Evolutionary conservation across 2,329 filamentous ascomycete species (phyloP).

Genomic region (Leptographium wingfieldii): DNA sequence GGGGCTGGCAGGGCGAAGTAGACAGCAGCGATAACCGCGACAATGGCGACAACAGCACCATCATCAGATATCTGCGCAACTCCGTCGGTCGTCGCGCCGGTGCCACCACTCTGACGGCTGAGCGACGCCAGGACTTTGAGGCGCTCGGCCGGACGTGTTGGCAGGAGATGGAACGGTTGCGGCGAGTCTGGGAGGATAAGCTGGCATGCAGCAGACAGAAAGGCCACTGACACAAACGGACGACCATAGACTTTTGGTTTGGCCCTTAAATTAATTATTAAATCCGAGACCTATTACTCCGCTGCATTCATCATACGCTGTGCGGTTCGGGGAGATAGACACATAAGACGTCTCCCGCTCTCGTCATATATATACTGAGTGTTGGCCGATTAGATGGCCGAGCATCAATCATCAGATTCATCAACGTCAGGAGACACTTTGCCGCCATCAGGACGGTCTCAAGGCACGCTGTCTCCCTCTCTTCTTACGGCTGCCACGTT

Average conservation of each 20-base stretch:
- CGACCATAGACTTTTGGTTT: neutral
- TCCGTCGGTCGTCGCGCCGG: slow-evolving; percentile 46
- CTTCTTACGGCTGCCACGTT: neutral
- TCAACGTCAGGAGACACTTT: no score
- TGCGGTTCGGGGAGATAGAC: no score
- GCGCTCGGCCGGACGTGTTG: slow-evolving; percentile 48
- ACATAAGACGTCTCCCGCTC: no score
- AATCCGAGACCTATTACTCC: no score
- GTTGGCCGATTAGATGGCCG: neutral
- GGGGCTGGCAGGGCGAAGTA: slow-evolving; percentile 54
- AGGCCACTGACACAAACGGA: neutral
- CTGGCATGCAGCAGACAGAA: neutral
- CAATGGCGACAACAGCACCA: slow-evolving; percentile 8
- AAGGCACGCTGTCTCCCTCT: neutral
- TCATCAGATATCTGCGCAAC: slow-evolving; percentile 25
- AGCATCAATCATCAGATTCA: no score
- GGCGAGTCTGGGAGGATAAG: slow-evolving; percentile 48
- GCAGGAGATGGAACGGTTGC: slow-evolving; percentile 59
- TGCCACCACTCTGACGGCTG: slow-evolving; percentile 45
- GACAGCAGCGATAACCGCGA: slow-evolving; percentile 22
- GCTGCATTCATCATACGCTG: no score
- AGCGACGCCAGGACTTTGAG: slow-evolving; percentile 50
- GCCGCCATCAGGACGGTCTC: neutral
- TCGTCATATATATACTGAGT: neutral
- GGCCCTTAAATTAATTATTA: no score